Conservation (phyloP, 805 yeast species). For the Saccharomyces cerevisiae region DNA sequence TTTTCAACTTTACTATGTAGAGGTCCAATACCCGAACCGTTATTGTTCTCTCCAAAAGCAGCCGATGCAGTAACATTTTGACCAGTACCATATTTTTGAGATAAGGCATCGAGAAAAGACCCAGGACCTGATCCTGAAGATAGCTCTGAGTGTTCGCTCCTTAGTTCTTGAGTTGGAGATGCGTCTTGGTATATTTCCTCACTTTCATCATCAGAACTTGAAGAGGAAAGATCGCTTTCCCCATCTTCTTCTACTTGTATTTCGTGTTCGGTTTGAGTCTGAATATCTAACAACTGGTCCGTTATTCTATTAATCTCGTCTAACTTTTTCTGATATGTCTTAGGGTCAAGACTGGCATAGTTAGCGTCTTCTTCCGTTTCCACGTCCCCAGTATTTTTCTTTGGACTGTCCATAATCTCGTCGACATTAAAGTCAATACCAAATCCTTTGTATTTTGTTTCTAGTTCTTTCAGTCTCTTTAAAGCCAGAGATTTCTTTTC, state of each 20-base stretch:
- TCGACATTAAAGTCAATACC: slow-evolving; percentile 42
- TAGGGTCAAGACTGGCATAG: slow-evolving; percentile 23
- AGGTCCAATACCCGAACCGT: neutral
- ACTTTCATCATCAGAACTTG: slow-evolving; percentile 7
- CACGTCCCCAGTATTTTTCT: neutral
- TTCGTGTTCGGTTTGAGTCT: slow-evolving; percentile 5
- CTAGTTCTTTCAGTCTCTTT: slow-evolving; percentile 64
- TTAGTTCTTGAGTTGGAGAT: slow-evolving; percentile 1
- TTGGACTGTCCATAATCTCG: slow-evolving; percentile 7
- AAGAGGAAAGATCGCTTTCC: slow-evolving; percentile 1
- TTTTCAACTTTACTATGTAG: slow-evolving; percentile 8
- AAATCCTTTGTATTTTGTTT: slow-evolving; percentile 55
- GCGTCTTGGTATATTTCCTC: slow-evolving; percentile 5
- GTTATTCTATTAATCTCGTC: slow-evolving; percentile 22
- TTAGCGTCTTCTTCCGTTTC: neutral
- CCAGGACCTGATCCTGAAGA: slow-evolving; percentile 12
- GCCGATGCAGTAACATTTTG: slow-evolving; percentile 8
- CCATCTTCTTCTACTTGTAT: neutral
- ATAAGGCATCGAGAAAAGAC: slow-evolving; percentile 27
- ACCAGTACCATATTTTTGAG: slow-evolving; percentile 29
- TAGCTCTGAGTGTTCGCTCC: slow-evolving; percentile 5
- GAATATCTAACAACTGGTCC: slow-evolving; percentile 13
- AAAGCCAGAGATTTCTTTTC: slow-evolving; percentile 59
- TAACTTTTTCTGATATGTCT: slow-evolving; percentile 12
- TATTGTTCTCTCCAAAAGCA: slow-evolving; percentile 1